Evolutionary conservation across 2,329 filamentous ascomycete genomes (phyloP).

Genomic region (Neofusicoccum parvum): DNA sequence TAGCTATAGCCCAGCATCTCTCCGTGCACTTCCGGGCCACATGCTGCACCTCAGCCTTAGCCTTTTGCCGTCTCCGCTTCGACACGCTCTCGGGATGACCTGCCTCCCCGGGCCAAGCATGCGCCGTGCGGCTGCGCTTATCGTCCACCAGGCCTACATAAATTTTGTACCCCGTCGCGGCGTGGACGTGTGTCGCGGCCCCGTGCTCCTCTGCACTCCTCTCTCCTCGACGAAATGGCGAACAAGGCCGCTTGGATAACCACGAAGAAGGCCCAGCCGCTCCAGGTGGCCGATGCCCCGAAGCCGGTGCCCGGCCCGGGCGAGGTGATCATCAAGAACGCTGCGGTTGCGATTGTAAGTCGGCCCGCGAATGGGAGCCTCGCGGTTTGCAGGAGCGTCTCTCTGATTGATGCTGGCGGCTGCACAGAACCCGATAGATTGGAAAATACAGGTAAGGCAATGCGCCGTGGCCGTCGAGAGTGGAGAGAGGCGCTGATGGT

Average conservation of each 20-base stretch:
- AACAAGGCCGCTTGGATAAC: constrained; percentile 27
- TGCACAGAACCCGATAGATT: constrained; percentile 12
- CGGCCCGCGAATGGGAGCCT: not conserved
- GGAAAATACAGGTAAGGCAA: constrained; percentile 22
- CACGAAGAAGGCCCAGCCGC: constrained; percentile 19
- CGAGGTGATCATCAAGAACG: constrained; percentile 32
- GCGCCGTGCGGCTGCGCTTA: too few relatives aligned
- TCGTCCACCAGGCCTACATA: too few relatives aligned
- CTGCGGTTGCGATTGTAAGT: constrained; percentile 22
- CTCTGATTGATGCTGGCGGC: not conserved
- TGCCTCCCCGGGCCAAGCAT: too few relatives aligned
- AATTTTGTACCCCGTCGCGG: too few relatives aligned
- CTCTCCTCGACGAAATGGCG: constrained; percentile 16
- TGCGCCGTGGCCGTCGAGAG: too few relatives aligned
- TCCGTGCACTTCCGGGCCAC: too few relatives aligned
- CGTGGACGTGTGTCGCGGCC: not conserved
- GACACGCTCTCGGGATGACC: too few relatives aligned
- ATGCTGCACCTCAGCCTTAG: too few relatives aligned
- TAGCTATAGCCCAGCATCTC: too few relatives aligned
- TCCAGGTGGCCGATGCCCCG: constrained; percentile 22
- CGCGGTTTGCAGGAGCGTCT: constrained; percentile 9
- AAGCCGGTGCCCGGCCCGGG: constrained; percentile 22
- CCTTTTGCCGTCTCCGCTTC: too few relatives aligned
- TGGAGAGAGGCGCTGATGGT: not conserved
- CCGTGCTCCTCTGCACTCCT: not conserved